Evolutionary conservation across 257 asterid genomes (phyloP).

Genomic region (Perilla frutescens): DNA sequence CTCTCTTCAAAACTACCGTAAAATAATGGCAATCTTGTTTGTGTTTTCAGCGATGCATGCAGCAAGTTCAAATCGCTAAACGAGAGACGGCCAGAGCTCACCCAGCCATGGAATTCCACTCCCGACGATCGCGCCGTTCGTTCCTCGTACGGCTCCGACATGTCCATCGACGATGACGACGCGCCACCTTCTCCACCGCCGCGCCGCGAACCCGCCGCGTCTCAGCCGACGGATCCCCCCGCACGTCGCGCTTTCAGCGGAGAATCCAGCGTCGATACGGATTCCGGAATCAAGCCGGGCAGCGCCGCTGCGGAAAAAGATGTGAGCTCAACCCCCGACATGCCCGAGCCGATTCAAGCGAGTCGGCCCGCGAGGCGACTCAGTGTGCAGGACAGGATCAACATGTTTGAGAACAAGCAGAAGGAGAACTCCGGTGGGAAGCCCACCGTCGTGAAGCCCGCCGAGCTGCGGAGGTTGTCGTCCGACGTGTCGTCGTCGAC

Average conservation of each 20-base stretch:
- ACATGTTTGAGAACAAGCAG: slow-evolving; percentile 85
- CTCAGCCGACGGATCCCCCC: slow-evolving; percentile 38
- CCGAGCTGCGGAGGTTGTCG: slow-evolving; percentile 74
- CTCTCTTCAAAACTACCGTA: not conserved
- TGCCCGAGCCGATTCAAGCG: slow-evolving; percentile 42
- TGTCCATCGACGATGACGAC: slow-evolving; percentile 55
- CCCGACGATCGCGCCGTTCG: slow-evolving; percentile 64
- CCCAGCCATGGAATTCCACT: slow-evolving; percentile 53
- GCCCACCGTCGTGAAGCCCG: slow-evolving; percentile 58
- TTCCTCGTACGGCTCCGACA: slow-evolving; percentile 59
- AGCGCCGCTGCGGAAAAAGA: slow-evolving; percentile 37
- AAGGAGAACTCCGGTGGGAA: slow-evolving; percentile 81
- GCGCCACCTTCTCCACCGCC: slow-evolving; percentile 46
- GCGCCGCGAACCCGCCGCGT: slow-evolving; percentile 31
- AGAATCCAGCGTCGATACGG: slow-evolving; percentile 48
- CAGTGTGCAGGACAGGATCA: slow-evolving; percentile 91
- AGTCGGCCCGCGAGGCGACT: slow-evolving; percentile 73
- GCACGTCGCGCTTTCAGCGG: slow-evolving; percentile 34
- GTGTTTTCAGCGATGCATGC: slow-evolving; percentile 77
- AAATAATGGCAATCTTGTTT: not conserved
- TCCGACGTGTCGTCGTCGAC: slow-evolving; percentile 69
- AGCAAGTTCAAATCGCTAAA: slow-evolving; percentile 63
- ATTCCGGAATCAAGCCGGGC: slow-evolving; percentile 30
- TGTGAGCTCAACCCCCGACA: slow-evolving; percentile 36
- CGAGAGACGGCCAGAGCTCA: slow-evolving; percentile 65